phyloP scores from a whole-genome alignment of 2,329 filamentous ascomycete genomes.

The Curvularia sp. region DNA sequence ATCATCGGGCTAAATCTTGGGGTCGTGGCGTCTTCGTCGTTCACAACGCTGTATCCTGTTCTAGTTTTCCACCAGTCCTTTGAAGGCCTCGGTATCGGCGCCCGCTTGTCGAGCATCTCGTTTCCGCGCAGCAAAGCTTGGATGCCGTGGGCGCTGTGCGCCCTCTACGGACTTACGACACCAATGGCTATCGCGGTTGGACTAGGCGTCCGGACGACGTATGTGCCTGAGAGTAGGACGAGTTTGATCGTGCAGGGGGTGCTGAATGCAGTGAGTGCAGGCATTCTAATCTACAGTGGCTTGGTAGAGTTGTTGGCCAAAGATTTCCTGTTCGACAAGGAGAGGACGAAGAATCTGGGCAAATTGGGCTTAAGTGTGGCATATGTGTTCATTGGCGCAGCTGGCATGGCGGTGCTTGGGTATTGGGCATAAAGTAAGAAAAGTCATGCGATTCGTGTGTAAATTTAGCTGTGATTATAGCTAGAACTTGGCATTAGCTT shows the following conservation, averaged over 20 bases:
- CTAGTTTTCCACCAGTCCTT: constrained; percentile 13
- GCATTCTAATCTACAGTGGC: constrained; percentile 8
- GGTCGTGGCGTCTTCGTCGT: constrained; percentile 6
- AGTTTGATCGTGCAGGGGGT: constrained; percentile 10
- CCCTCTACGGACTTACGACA: constrained; percentile 7
- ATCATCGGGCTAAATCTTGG: constrained; percentile 13
- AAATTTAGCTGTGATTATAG: too few species aligned
- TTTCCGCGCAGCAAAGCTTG: constrained; percentile 1
- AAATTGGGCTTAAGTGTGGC: neutral
- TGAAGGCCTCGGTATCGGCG: constrained; percentile 8
- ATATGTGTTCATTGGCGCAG: constrained; percentile 11
- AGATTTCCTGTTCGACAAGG: constrained; percentile 11
- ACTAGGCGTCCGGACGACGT: constrained; percentile 5
- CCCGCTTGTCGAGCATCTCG: constrained; percentile 1
- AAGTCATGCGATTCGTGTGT: neutral
- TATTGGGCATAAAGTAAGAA: constrained; percentile 5
- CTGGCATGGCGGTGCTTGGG: constrained; percentile 9
- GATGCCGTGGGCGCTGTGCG: constrained; percentile 13
- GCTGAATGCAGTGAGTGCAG: constrained; percentile 13
- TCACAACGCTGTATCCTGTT: constrained; percentile 7
- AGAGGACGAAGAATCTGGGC: constrained; percentile 5
- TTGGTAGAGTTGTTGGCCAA: constrained; percentile 12
- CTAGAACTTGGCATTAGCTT: neutral
- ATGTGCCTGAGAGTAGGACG: constrained; percentile 4
- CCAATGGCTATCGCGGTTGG: constrained; percentile 9